These are phyloP conservation scores for Vigna unguiculata DNA, from an alignment of 306 rosid species.

Conservation along the genomic window DNA sequence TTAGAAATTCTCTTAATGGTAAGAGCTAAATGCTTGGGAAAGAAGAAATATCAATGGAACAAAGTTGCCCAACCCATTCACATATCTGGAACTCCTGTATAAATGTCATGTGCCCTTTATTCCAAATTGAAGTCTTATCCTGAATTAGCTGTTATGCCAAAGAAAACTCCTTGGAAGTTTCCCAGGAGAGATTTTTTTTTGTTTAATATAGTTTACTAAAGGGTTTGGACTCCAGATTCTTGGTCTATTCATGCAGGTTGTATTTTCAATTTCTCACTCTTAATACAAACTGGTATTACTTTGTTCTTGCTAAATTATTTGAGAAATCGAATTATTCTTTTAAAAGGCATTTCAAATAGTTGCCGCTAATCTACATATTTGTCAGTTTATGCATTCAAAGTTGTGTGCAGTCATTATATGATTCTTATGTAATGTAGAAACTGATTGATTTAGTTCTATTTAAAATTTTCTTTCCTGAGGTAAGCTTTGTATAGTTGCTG, in stretches of 20 bases:
- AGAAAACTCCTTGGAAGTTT: not conserved
- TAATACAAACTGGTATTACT: not conserved
- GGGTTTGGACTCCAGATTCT: slow-evolving; percentile 3
- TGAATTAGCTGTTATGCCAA: not conserved
- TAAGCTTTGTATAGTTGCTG: not conserved
- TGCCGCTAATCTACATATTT: slow-evolving; percentile 3
- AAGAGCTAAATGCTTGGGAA: not conserved
- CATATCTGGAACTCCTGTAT: too few species aligned
- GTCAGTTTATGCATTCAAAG: not conserved
- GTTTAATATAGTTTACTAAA: not conserved
- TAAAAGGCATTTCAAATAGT: not conserved
- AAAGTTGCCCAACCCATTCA: not conserved
- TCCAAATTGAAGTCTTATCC: not conserved
- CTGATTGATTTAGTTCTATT: not conserved
- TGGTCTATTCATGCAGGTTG: not conserved
- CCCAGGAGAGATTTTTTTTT: not conserved
- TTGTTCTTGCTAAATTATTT: slow-evolving; percentile 21
- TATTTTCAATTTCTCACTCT: slow-evolving; percentile 8
- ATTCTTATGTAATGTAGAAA: slow-evolving; percentile 15
- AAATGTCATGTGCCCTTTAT: not conserved
- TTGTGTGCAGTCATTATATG: not conserved
- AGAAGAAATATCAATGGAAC: not conserved
- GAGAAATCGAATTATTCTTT: not conserved
- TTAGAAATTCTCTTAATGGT: not conserved
- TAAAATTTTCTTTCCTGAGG: not conserved